Percentiles rank a stretch among this genome's conserved stretches.
phyloP scores from a whole-genome alignment of 176 grass and related monocot genomes.

The Aegilops sharonensis region DNA sequence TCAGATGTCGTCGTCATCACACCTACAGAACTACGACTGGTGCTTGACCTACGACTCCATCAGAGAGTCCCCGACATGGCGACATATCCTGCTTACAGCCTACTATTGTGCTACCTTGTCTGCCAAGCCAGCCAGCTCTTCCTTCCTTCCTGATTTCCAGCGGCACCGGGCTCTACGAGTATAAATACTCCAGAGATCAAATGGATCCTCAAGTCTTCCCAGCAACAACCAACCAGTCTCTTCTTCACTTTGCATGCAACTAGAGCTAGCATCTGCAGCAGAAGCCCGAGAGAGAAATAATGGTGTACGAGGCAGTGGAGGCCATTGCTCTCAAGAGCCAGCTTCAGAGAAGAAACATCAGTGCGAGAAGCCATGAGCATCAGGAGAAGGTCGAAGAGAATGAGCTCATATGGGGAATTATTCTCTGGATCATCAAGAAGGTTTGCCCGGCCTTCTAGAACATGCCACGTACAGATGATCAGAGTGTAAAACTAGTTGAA shows the following conservation, averaged over 20 bases:
- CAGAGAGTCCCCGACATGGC: too few relatives aligned
- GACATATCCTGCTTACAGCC: not conserved
- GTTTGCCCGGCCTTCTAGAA: not conserved
- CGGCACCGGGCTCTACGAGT: not conserved
- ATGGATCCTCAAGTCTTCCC: not conserved
- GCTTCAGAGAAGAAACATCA: not conserved
- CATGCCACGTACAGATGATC: not conserved
- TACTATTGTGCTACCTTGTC: not conserved
- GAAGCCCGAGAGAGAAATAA: not conserved
- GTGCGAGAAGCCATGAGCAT: not conserved
- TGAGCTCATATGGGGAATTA: not conserved
- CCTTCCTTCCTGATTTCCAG: not conserved
- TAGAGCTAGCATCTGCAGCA: too few relatives aligned
- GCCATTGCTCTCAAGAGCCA: not conserved
- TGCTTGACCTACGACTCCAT: too few relatives aligned
- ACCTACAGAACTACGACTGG: too few relatives aligned
- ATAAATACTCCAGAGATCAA: not conserved
- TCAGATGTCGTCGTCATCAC: too few relatives aligned
- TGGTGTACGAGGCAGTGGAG: slow-evolving; percentile 3
- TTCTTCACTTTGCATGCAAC: not conserved
- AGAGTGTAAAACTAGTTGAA: not conserved
- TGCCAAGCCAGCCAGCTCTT: not conserved
- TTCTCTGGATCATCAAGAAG: not conserved
- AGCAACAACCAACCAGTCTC: not conserved
- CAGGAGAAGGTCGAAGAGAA: not conserved